Percentiles rank a stretch among this genome's conserved stretches.
These are phyloP conservation scores for Tuber calosporum DNA, from an alignment of 495 filamentous ascomycete species.

Conservation along the genomic window DNA sequence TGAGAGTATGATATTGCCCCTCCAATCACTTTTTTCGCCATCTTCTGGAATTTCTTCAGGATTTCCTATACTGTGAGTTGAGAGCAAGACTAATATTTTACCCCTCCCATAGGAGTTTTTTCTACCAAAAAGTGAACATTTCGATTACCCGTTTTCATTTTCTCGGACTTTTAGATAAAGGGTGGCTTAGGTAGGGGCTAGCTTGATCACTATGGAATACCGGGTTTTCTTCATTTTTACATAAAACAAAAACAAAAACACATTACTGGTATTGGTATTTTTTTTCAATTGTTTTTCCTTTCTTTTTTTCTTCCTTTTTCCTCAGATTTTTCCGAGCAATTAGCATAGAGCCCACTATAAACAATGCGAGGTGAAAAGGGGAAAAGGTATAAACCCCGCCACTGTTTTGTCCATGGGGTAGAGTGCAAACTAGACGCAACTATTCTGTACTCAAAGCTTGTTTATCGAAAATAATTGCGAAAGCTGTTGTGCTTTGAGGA, in stretches of 20 bases:
- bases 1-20: constrained; percentile 66
- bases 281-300: neutral
- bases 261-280: neutral
- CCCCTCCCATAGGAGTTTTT: neutral
- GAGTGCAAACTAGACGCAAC: neutral
- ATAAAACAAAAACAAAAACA: neutral
- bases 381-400: neutral
- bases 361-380: neutral
- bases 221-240: neutral
- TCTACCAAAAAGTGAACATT: neutral
- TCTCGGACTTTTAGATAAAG: neutral
- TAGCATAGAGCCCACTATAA: neutral
- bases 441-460: neutral
- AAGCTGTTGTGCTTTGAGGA: neutral
- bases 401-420: neutral
- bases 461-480: neutral
- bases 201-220: neutral
- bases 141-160: neutral
- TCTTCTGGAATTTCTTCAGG: neutral
- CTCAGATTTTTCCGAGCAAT: neutral
- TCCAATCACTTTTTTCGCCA: neutral
- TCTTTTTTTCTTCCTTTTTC: neutral
- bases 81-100: neutral
- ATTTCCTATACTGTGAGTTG: neutral
- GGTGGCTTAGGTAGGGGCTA: neutral